Evolutionary conservation across 2,329 filamentous ascomycete species (phyloP).

Genomic region (Piedraia hortae): DNA sequence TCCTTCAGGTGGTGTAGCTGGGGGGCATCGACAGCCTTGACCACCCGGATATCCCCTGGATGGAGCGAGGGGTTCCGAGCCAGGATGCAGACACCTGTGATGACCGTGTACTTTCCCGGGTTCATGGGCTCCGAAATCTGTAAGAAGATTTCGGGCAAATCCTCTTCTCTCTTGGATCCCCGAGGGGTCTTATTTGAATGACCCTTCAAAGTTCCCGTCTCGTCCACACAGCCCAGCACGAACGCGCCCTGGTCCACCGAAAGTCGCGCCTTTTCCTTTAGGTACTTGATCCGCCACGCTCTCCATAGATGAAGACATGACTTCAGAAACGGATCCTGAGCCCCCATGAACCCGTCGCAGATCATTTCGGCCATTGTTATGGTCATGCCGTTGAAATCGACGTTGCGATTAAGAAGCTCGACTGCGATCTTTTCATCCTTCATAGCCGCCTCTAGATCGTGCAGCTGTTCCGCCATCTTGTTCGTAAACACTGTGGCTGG

Average conservation of each 20-base stretch:
- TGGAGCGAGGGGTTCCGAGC: constrained; percentile 86
- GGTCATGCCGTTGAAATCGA: constrained; percentile 68
- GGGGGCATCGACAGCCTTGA: constrained; percentile 51
- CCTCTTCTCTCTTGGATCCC: too few relatives aligned
- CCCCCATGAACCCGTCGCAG: constrained; percentile 46
- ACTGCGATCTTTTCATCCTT: constrained; percentile 34
- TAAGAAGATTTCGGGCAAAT: constrained; percentile 64
- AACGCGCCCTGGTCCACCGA: constrained; percentile 61
- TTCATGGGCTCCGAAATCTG: constrained; percentile 33
- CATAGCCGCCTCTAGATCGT: constrained; percentile 43
- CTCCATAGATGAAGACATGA: constrained; percentile 64
- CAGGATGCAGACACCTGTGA: constrained; percentile 54
- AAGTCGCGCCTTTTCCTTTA: constrained; percentile 83
- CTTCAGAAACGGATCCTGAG: constrained; percentile 51
- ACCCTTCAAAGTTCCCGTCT: constrained; percentile 48
- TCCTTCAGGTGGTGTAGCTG: constrained; percentile 52
- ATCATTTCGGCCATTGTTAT: constrained; percentile 50
- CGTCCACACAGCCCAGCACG: constrained; percentile 67
- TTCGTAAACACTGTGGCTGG: constrained; percentile 34
- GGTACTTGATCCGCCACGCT: constrained; percentile 61
- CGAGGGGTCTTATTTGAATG: constrained; percentile 26
- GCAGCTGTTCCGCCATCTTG: constrained; percentile 41
- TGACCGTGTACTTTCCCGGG: constrained; percentile 30
- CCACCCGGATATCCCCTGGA: constrained; percentile 70
- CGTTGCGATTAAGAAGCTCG: constrained; percentile 39